These are phyloP conservation scores for Podaxis mareebaensis DNA, from an alignment of 768 basidiomycete genomes.

Conservation along the genomic window DNA sequence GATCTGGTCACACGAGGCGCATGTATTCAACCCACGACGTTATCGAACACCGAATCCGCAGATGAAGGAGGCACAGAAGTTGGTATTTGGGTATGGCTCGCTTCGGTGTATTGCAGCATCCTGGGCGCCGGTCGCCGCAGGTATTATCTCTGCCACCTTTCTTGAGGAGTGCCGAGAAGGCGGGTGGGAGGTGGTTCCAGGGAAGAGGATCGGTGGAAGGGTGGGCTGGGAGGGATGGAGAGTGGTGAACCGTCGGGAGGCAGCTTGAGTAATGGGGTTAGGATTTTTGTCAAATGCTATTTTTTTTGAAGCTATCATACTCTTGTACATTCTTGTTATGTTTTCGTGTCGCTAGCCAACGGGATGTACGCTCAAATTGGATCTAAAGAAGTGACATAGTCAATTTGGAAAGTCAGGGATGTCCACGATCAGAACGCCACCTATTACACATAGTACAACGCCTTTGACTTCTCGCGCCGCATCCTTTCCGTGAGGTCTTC, in stretches of 20 bases:
- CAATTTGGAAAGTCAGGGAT: no score
- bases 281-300: neutral
- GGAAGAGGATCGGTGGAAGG: slow-evolving; percentile 35
- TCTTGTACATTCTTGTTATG: neutral
- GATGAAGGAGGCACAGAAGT: slow-evolving; percentile 22
- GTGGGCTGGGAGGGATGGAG: slow-evolving; percentile 50
- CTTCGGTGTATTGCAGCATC: slow-evolving; percentile 46
- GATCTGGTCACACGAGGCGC: slow-evolving; percentile 38
- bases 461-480: neutral
- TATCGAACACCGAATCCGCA: slow-evolving; percentile 21
- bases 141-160: slow-evolving; percentile 44
- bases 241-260: slow-evolving; percentile 15
- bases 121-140: slow-evolving; percentile 56
- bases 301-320: neutral
- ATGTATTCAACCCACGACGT: slow-evolving; percentile 41
- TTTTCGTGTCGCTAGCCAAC: neutral
- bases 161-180: slow-evolving; percentile 34
- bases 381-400: no score
- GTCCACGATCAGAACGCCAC: neutral
- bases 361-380: no score
- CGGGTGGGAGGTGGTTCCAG: slow-evolving; percentile 27
- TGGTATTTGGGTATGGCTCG: slow-evolving; percentile 52
- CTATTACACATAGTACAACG: neutral
- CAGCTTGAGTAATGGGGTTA: neutral
- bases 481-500: neutral